phyloP scores from a whole-genome alignment of 805 yeast species.

The Saccharomycopsis sp. region DNA sequence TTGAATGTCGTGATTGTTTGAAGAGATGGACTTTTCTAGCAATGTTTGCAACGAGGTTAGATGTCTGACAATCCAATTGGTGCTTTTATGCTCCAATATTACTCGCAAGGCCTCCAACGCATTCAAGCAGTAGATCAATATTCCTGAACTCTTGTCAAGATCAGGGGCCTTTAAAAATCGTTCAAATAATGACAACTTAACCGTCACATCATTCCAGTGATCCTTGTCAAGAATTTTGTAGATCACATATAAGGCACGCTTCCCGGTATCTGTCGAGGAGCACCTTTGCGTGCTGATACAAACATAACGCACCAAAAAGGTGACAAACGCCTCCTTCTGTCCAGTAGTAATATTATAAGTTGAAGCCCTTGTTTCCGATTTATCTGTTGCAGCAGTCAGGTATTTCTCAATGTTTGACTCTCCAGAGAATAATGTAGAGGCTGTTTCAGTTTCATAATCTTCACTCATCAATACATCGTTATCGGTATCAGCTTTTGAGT shows the following conservation, averaged over 20 bases:
- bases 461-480: background rate
- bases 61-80: slow-evolving; percentile 74
- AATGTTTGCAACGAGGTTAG: slow-evolving; percentile 62
- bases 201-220: slow-evolving; percentile 85
- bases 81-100: slow-evolving; percentile 68
- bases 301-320: slow-evolving; percentile 79
- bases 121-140: slow-evolving; percentile 76
- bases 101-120: slow-evolving; percentile 86
- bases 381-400: too few relatives aligned
- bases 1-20: slow-evolving; percentile 82
- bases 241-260: slow-evolving; percentile 71
- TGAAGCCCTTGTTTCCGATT: slow-evolving; percentile 33
- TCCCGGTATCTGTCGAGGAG: slow-evolving; percentile 75
- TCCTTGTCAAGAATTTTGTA: slow-evolving; percentile 63
- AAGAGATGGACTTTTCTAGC: slow-evolving; percentile 72
- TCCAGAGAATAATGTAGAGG: slow-evolving; percentile 30
- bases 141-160: slow-evolving; percentile 45
- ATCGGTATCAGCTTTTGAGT: too few relatives aligned
- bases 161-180: slow-evolving; percentile 78
- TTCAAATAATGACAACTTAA: slow-evolving; percentile 81
- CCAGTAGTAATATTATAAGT: slow-evolving; percentile 61
- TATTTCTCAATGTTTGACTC: slow-evolving; percentile 19
- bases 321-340: slow-evolving; percentile 83
- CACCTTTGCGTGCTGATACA: slow-evolving; percentile 83
- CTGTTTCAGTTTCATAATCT: slow-evolving; percentile 26